Evolutionary conservation across 2,329 filamentous ascomycete species (phyloP).

Genomic region (Aspergillus sergii): DNA sequence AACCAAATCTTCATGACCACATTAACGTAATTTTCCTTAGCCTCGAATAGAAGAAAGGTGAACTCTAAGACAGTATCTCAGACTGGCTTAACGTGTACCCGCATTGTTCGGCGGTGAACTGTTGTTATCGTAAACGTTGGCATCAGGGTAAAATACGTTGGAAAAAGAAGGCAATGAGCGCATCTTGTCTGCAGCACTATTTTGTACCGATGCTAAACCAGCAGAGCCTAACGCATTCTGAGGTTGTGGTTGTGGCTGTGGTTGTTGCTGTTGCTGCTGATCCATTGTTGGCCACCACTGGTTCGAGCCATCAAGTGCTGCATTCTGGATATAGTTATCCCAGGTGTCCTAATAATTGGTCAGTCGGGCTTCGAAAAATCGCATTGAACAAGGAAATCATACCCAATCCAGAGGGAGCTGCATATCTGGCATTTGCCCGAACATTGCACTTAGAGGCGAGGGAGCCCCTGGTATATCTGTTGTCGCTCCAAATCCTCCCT

Average conservation of each 20-base stretch:
- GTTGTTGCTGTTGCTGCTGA: conserved; percentile 31
- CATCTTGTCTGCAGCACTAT: conserved; percentile 17
- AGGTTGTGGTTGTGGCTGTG: conserved; percentile 23
- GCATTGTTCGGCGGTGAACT: neutral
- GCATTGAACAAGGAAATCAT: conserved; percentile 32
- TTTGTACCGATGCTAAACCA: conserved; percentile 22
- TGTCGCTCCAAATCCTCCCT: conserved; percentile 28
- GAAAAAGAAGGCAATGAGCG: conserved; percentile 18
- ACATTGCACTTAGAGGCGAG: conserved; percentile 57
- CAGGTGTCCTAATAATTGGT: conserved; percentile 59
- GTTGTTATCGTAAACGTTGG: conserved; percentile 18
- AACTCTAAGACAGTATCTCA: neutral
- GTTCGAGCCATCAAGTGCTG: conserved; percentile 46
- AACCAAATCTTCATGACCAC: neutral
- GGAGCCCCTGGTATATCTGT: conserved; percentile 46
- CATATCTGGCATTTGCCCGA: conserved; percentile 60
- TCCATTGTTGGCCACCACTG: conserved; percentile 44
- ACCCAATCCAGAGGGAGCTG: conserved; percentile 66
- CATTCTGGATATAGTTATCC: conserved; percentile 69
- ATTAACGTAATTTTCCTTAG: neutral
- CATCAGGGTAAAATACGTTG: conserved; percentile 18
- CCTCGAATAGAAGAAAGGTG: neutral
- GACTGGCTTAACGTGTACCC: neutral
- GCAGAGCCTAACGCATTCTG: conserved; percentile 26
- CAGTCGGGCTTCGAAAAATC: conserved; percentile 28